Percentiles rank a stretch among this genome's conserved stretches.
Conservation (phyloP, 2,329 filamentous ascomycete species). For the Huntiella savannae region DNA sequence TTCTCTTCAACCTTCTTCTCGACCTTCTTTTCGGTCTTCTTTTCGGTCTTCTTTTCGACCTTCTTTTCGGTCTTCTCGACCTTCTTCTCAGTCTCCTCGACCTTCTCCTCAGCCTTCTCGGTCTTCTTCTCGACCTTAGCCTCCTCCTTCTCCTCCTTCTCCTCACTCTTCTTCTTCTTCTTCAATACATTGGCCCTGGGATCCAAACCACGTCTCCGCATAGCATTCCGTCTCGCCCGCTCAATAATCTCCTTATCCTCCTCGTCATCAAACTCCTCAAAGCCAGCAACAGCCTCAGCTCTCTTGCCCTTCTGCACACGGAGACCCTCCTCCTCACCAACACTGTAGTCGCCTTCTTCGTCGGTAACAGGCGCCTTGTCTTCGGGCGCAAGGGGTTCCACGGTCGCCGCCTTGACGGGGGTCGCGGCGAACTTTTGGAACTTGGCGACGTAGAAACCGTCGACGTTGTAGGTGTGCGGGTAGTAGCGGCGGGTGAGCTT, state of each 20-base stretch:
- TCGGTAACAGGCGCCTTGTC: slow-evolving; percentile 16
- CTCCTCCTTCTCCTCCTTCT: slow-evolving; percentile 6
- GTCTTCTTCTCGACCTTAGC: slow-evolving; percentile 3
- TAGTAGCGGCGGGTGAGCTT: slow-evolving; percentile 73
- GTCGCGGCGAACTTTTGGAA: slow-evolving; percentile 77
- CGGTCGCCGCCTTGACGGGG: slow-evolving; percentile 17
- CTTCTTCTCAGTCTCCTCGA: slow-evolving; percentile 4
- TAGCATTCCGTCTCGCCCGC: slow-evolving; percentile 51
- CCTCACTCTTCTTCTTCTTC: slow-evolving; percentile 10
- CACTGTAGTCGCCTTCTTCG: slow-evolving; percentile 1
- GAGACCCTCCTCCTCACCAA: slow-evolving; percentile 1
- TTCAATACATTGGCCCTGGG: slow-evolving; percentile 29
- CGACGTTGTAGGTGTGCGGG: slow-evolving; percentile 82
- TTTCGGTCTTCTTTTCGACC: slow-evolving; percentile 3
- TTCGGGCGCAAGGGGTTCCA: slow-evolving; percentile 26
- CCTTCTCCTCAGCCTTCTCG: slow-evolving; percentile 8
- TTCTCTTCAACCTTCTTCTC: slow-evolving; percentile 2
- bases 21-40: slow-evolving; percentile 11
- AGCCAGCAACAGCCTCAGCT: slow-evolving; percentile 21
- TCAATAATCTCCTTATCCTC: slow-evolving; percentile 55
- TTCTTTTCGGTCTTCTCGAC: slow-evolving; percentile 9
- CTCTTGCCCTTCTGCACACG: slow-evolving; percentile 3
- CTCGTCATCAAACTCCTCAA: slow-evolving; percentile 57
- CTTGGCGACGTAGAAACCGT: slow-evolving; percentile 96
- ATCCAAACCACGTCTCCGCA: slow-evolving; percentile 57